These are phyloP conservation scores for Rhamnella rubrinervis DNA, from an alignment of 331 rosid species.

Conservation along the genomic window DNA sequence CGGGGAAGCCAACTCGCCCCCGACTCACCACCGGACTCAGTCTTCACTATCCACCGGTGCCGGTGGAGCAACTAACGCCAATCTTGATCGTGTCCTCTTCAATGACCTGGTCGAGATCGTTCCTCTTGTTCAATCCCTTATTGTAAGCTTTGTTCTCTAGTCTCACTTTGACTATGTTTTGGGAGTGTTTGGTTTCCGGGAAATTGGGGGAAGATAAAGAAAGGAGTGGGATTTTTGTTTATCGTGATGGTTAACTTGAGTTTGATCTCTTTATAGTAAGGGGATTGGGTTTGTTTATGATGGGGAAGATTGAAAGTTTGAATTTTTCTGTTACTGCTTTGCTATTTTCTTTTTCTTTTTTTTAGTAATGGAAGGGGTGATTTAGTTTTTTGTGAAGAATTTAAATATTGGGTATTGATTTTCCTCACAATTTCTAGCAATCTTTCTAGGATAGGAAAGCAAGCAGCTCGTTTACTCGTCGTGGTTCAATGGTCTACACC, in stretches of 20 bases:
- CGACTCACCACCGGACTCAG: slow-evolving; percentile 39
- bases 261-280: neutral
- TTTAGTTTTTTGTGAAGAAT: neutral
- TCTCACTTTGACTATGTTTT: slow-evolving; percentile 6
- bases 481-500: slow-evolving; percentile 85
- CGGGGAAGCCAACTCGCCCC: slow-evolving; percentile 48
- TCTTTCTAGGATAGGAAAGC: slow-evolving; percentile 72
- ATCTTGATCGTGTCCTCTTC: slow-evolving; percentile 81
- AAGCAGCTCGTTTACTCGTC: slow-evolving; percentile 79
- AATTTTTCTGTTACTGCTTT: neutral
- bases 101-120: slow-evolving; percentile 88
- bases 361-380: neutral
- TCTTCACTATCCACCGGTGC: slow-evolving; percentile 32
- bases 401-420: neutral
- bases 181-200: neutral
- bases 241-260: neutral
- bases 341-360: neutral
- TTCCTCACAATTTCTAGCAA: slow-evolving; percentile 5
- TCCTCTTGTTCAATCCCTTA: slow-evolving; percentile 96
- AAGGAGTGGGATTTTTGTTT: neutral
- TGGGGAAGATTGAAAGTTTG: neutral
- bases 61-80: slow-evolving; percentile 34
- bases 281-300: slow-evolving; percentile 10
- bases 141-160: slow-evolving; percentile 45
- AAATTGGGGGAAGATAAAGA: slow-evolving; percentile 5